Evolutionary conservation across 2,329 filamentous ascomycete species (phyloP), one percentile per base, ranked within the genome.

Genomic region (Ambrosiella xylebori): DNA sequence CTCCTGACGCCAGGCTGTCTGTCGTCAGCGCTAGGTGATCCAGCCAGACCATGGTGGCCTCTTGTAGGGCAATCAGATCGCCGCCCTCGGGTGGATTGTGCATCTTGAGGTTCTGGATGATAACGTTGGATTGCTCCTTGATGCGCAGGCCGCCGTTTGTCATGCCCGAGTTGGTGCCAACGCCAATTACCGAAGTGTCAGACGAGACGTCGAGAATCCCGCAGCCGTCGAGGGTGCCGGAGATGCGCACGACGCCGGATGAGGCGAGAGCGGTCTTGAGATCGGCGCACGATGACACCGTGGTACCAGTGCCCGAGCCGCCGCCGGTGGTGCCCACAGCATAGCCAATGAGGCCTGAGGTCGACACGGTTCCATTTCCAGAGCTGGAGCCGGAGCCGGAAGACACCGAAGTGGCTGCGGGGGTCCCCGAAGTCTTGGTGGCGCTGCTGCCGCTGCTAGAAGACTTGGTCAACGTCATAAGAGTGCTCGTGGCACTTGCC

Each of bases 21-120:
- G 66, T 66, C 35, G 65, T 68, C n/a, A 75, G 66, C 54, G 74
- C 72, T 56, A 66, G 68, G 59, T 75, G 73, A 41, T 74, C 73
- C 50, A 75, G 65, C 73, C 73, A 75, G 36, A 81, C 71, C 57
- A 76, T 76, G 3, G 65, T 71, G 1, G 71, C 68, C 1, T 65
- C 64, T 61, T 79, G 71, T 2, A 79, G 69, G 1, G 72, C 71
- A 57, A 81, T 71, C 44, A 75, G 72, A 65, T 81, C 78, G 41
- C 75, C 75, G 38, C 71, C 68, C 7, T 69, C 66, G 6, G 71
- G 68, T 1, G 78, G 73, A 59, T 77, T 74, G 61, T 70, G 65
- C 61, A 78, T 73, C 62, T 74, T 75, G 41, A 81, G 65, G 68
- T 81, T 81, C 52, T 74, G 75, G 54, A 81, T 65, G 58, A 81